These are phyloP conservation scores for Syzygium malaccense DNA, from an alignment of 441 rosid genomes.

Conservation along the genomic window DNA sequence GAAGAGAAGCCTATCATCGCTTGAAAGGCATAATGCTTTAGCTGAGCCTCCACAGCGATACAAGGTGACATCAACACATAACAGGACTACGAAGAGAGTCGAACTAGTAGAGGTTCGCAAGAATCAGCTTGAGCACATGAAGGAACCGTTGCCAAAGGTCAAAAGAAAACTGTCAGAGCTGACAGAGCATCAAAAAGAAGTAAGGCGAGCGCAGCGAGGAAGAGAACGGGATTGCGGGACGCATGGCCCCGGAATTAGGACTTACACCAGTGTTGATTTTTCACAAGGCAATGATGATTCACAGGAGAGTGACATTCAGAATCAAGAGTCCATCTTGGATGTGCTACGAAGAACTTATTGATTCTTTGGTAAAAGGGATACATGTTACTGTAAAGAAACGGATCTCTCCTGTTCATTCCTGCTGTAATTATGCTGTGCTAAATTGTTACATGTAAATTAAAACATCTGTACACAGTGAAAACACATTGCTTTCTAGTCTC, in stretches of 20 bases:
- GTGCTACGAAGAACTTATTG: constrained; percentile 16
- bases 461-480: background rate
- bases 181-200: constrained; percentile 52
- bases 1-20: constrained; percentile 18
- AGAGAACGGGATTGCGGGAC: constrained; percentile 33
- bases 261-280: constrained; percentile 39
- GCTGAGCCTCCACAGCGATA: constrained; percentile 3
- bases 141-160: background rate
- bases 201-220: constrained; percentile 47
- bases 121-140: background rate
- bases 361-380: background rate
- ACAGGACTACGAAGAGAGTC: constrained; percentile 33
- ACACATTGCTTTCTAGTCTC: background rate
- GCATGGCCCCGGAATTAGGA: constrained; percentile 44
- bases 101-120: constrained; percentile 3
- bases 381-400: background rate
- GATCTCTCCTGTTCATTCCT: background rate
- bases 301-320: constrained; percentile 25
- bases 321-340: constrained; percentile 21
- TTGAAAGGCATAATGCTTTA: constrained; percentile 11
- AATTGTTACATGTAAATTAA: background rate
- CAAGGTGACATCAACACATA: constrained; percentile 23
- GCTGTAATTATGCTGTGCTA: background rate
- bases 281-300: constrained; percentile 43
- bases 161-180: constrained; percentile 33